Conservation (phyloP, 1,284 basidiomycete genomes). For the Anthracocystis walkeri region DNA sequence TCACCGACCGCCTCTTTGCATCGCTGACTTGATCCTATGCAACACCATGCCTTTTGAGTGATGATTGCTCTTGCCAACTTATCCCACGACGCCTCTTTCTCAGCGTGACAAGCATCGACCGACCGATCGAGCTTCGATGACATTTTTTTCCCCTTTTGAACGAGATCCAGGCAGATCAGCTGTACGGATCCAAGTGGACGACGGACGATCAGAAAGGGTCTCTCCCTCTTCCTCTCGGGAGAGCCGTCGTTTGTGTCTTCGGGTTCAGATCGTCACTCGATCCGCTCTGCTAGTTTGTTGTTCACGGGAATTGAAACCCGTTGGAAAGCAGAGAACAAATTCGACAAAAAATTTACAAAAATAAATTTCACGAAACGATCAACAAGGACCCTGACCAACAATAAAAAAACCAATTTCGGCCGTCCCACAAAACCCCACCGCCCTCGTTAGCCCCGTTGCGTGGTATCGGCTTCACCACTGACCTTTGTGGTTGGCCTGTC, state of each 20-base stretch:
- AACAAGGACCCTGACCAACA: constrained; percentile 5
- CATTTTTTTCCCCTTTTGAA: too few relatives aligned
- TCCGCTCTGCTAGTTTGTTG: background rate
- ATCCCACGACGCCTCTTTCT: too few relatives aligned
- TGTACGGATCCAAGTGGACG: background rate
- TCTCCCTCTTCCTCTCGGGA: background rate
- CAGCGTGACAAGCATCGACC: too few relatives aligned
- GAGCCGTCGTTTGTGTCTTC: background rate
- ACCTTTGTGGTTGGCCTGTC: background rate
- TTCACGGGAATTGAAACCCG: constrained; percentile 6
- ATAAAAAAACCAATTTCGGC: background rate
- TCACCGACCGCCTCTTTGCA: too few relatives aligned
- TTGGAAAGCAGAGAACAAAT: background rate
- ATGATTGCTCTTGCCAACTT: too few relatives aligned
- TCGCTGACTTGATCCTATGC: too few relatives aligned
- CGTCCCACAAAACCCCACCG: background rate
- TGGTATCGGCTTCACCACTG: background rate
- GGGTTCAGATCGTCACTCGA: constrained; percentile 6
- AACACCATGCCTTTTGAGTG: too few relatives aligned
- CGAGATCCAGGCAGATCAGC: background rate
- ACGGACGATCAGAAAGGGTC: constrained; percentile 4
- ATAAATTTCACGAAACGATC: background rate
- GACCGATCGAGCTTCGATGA: too few relatives aligned
- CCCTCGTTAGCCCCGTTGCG: background rate
- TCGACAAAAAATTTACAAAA: too few relatives aligned